These are phyloP conservation scores for Punica granatum DNA, from an alignment of 345 rosid species.

Conservation along the genomic window DNA sequence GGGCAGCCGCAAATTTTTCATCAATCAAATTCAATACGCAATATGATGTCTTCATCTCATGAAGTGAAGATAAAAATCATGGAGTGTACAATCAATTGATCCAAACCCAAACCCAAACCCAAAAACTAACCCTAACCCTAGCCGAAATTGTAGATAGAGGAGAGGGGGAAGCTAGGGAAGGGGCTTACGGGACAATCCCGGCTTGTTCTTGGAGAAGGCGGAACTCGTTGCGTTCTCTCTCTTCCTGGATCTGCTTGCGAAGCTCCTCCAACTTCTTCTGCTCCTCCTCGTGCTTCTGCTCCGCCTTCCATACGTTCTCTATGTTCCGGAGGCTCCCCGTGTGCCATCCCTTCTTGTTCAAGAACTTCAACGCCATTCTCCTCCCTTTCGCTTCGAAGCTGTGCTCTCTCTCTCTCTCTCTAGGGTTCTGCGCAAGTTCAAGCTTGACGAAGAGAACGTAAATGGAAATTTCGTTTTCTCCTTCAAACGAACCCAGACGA, in stretches of 20 bases:
- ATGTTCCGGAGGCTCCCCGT: conserved; percentile 93
- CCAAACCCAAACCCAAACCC: neutral
- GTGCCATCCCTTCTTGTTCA: conserved; percentile 99
- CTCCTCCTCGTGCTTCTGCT: conserved; percentile 93
- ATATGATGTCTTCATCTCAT: neutral
- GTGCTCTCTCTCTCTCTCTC: neutral
- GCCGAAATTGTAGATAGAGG: neutral
- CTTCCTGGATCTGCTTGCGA: conserved; percentile 85
- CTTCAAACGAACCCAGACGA: no score
- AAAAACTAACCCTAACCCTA: neutral
- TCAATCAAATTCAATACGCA: neutral
- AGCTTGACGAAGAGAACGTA: no score
- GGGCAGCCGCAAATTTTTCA: neutral
- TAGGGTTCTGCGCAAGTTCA: neutral
- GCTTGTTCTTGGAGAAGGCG: conserved; percentile 93
- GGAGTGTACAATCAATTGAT: neutral
- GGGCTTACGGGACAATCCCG: conserved; percentile 74
- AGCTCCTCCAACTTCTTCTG: conserved; percentile 95
- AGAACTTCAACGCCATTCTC: conserved; percentile 82
- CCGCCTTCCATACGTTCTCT: conserved; percentile 99
- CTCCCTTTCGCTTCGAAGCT: neutral
- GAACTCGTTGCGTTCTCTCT: conserved; percentile 84
- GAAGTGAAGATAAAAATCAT: neutral
- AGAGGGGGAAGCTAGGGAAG: neutral
- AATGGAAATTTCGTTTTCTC: no score